Evolutionary conservation across 768 basidiomycete species (phyloP).

Genomic region (Rhodosporidiobolus odoratus): DNA sequence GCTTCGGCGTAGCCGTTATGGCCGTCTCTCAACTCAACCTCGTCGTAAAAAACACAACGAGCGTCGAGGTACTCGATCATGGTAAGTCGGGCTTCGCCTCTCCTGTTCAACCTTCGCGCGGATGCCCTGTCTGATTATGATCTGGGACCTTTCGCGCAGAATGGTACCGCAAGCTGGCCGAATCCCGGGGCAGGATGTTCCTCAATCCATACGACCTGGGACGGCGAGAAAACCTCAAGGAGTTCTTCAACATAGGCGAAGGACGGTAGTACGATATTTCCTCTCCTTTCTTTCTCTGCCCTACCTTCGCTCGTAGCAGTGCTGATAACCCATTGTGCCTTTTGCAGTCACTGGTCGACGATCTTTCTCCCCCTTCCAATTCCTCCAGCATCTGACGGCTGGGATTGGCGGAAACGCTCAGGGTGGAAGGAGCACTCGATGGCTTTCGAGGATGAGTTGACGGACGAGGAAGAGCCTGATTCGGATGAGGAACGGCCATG

Average conservation of each 20-base stretch:
- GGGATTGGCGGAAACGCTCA: conserved; percentile 65
- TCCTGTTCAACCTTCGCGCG: background rate
- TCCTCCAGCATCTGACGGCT: conserved; percentile 77
- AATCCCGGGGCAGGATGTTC: conserved; percentile 69
- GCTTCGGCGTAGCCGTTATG: conserved; percentile 69
- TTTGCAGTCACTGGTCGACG: conserved; percentile 62
- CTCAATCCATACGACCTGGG: conserved; percentile 90
- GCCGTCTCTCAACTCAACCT: conserved; percentile 49
- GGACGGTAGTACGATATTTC: conserved; percentile 75
- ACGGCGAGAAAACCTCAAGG: conserved; percentile 61
- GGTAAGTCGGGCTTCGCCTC: conserved; percentile 40
- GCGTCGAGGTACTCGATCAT: conserved; percentile 85
- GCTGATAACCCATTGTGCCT: background rate
- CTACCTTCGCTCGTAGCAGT: background rate
- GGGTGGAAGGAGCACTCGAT: conserved; percentile 60
- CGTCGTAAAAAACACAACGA: conserved; percentile 69
- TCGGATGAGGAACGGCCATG: conserved; percentile 12
- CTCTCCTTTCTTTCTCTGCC: background rate
- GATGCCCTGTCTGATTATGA: no score
- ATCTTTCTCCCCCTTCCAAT: conserved; percentile 76
- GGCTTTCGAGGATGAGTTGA: conserved; percentile 74
- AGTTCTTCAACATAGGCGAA: conserved; percentile 82
- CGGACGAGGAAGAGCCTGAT: conserved; percentile 60
- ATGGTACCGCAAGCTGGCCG: conserved; percentile 66
- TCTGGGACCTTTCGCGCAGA: no score